Evolutionary conservation across 306 rosid species (phyloP).

Genomic region (Fragaria vesca): DNA sequence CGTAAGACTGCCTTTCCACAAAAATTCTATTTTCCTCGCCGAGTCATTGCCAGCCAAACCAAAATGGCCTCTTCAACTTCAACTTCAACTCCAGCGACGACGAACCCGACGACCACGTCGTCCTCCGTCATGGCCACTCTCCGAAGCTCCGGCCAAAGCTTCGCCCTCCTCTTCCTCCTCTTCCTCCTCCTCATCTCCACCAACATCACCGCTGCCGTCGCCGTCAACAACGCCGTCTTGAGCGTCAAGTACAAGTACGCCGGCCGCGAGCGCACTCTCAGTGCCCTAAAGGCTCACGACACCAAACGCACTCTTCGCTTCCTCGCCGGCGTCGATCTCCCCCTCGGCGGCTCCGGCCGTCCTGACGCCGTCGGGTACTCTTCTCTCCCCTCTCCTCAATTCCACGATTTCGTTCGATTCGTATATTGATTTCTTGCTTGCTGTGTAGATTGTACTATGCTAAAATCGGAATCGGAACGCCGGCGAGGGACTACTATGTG

Average conservation of each 20-base stretch:
- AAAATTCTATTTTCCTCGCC: background rate
- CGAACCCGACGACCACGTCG: background rate
- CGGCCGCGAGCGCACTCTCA: constrained; percentile 63
- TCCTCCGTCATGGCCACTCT: background rate
- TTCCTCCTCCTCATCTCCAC: constrained; percentile 26
- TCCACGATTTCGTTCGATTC: background rate
- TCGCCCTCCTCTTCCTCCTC: constrained; percentile 13
- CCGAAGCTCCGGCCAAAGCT: background rate
- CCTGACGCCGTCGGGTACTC: constrained; percentile 83
- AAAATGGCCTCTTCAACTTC: constrained; percentile 7
- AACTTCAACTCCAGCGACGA: background rate
- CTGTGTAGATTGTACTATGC: constrained; percentile 89
- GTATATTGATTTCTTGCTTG: background rate
- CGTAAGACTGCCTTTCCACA: background rate
- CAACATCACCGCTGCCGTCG: constrained; percentile 9
- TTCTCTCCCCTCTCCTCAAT: background rate
- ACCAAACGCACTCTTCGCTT: constrained; percentile 73
- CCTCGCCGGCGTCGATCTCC: constrained; percentile 89
- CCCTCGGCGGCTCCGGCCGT: constrained; percentile 90
- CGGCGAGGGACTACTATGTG: constrained; percentile 76
- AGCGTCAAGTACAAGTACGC: constrained; percentile 81
- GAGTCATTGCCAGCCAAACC: constrained; percentile 5
- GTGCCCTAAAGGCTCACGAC: constrained; percentile 79
- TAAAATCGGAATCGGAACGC: constrained; percentile 94
- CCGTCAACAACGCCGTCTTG: constrained; percentile 60